Evolutionary conservation across 2,329 filamentous ascomycete genomes (phyloP).

Genomic region (Phaeomoniella chlamydospora): DNA sequence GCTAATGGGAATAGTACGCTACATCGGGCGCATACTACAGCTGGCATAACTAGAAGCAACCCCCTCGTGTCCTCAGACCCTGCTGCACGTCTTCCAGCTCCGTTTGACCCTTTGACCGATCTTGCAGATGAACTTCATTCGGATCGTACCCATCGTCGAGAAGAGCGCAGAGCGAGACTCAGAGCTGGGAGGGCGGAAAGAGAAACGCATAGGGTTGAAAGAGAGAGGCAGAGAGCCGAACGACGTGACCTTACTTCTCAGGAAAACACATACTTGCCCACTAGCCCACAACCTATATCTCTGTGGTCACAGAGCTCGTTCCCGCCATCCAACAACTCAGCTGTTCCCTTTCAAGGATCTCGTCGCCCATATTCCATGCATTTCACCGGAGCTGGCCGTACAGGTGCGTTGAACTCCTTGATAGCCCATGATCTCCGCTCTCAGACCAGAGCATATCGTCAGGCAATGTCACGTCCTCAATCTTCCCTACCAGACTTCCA

Average conservation of each 20-base stretch:
- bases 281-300: background rate
- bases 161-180: constrained; percentile 1
- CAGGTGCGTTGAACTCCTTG: background rate
- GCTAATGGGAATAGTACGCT: background rate
- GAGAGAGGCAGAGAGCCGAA: too few species aligned
- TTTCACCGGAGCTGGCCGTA: constrained; percentile 1
- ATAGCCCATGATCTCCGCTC: background rate
- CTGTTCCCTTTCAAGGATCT: too few species aligned
- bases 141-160: too few species aligned
- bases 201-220: constrained; percentile 17
- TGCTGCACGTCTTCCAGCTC: constrained; percentile 11
- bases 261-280: background rate
- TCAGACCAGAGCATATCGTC: background rate
- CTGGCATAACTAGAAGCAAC: constrained; percentile 7
- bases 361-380: constrained; percentile 1
- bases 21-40: background rate
- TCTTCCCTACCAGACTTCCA: background rate
- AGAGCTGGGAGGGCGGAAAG: background rate
- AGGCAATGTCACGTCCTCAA: background rate
- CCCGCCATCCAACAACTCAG: too few species aligned
- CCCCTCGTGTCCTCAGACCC: constrained; percentile 12
- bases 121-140: constrained; percentile 1
- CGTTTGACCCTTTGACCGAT: constrained; percentile 11
- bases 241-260: constrained; percentile 1
- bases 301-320: background rate